Conservation (phyloP, 129 eudicot species). For the Flaveria robusta region DNA sequence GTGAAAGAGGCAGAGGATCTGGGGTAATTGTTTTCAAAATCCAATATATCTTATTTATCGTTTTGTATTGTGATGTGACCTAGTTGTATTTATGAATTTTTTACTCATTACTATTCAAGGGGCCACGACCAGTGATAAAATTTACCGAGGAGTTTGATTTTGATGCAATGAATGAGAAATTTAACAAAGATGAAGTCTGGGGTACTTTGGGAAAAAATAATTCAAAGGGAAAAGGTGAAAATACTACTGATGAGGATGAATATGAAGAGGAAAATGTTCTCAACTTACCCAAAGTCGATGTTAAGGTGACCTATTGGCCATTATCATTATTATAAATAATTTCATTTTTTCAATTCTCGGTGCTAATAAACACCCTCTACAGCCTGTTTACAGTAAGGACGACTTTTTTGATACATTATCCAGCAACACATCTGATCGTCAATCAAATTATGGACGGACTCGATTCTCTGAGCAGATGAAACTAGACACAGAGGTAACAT, state of each 20-base stretch:
- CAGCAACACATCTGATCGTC: constrained; percentile 58
- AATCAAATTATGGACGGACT: constrained; percentile 65
- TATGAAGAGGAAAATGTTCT: constrained; percentile 59
- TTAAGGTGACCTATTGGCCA: constrained; percentile 41
- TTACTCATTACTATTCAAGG: constrained; percentile 37
- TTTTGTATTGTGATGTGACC: background rate
- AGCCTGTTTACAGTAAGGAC: constrained; percentile 89
- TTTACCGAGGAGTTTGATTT: constrained; percentile 95
- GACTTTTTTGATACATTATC: constrained; percentile 93
- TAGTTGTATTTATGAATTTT: background rate
- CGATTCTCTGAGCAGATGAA: constrained; percentile 89
- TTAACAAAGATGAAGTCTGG: constrained; percentile 97
- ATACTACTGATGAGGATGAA: constrained; percentile 63
- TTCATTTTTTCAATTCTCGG: background rate
- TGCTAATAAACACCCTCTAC: constrained; percentile 30
- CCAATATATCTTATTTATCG: background rate
- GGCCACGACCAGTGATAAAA: constrained; percentile 58
- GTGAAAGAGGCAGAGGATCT: constrained; percentile 91
- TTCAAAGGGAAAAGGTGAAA: constrained; percentile 54
- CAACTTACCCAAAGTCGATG: constrained; percentile 53
- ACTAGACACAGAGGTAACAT: constrained; percentile 81
- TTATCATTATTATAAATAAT: background rate
- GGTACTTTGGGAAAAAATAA: constrained; percentile 81
- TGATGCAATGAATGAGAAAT: constrained; percentile 92
- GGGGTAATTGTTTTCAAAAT: constrained; percentile 47